Evolutionary conservation across 2,329 filamentous ascomycete species (phyloP), one percentile per base, ranked within the genome.

Genomic region (Cordyceps cateniannulata): DNA sequence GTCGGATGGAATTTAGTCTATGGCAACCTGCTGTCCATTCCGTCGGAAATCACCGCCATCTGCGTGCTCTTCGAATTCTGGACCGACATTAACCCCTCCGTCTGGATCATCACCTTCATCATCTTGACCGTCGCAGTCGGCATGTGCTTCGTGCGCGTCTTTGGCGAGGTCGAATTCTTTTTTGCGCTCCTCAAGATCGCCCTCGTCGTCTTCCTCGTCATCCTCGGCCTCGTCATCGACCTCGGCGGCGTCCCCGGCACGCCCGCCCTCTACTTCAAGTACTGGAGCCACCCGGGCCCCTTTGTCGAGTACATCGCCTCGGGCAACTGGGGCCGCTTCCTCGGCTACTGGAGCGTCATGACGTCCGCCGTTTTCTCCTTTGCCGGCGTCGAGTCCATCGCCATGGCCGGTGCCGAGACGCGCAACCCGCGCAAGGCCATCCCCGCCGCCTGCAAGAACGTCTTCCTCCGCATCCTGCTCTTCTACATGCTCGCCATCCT

Each of bases 251-350:
- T 84, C 2, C 80, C 85, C 0, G 82, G 83, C 4, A 80, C 79
- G 0, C 77, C 81, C 22, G 76, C 81, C 5, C 78, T 85, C 56
- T 88, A 88, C 2, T 90, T 90, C 70, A 73, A 78, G 44, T 90
- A 89, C 72, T 92, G 88, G 89, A 81, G 77, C 58, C 72, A 85
- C 35, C 88, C 88, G 0, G 87, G 86, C 1, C 84, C 86, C 0
- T 87, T 89, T 66, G 84, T 86, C 38, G 82, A 87, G 66, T 84
- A 87, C 67, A 81, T 89, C n/a, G 78, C 78, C 3, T 75, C 74
- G 0, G 80, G 83, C 0, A 75, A 81, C 32, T 83, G 78, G 75
- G 87, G 87, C 16, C 76, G 78, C 16, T 90, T 91, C 67, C 77
- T 90, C 5, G 88, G 88, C 8, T 85, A 89, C 66, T 81, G 82